Base-by-base conservation (phyloP, 177 flowering plant species). In the Vitis hybrid region DNA sequence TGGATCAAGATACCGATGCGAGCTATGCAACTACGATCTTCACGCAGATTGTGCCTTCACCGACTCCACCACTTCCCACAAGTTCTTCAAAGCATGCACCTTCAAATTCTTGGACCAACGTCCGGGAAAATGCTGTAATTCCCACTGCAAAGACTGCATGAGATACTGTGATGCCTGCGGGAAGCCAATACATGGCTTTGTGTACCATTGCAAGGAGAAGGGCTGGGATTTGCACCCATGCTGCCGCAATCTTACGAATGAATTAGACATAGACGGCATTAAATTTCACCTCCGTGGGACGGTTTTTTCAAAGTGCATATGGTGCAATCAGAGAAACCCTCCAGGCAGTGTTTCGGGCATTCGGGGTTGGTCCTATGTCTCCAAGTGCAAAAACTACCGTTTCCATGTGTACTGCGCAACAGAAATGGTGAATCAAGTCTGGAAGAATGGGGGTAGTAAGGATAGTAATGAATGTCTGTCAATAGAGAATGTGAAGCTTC, bases 141-240 rank as follows among this genome's bases (percentile, higher is more conserved):
- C 46, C 46, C 46, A 40, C 7, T 40, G 46, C 46, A 40, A 40
- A 40, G 8, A 64, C 11, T 13, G 21, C 11, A 27, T 27, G 2
- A 40, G 75, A 11, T 40, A 30, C 52, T 81, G 84, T 8, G 71
- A 77, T 19, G 82, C 72, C 0, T 79, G 79, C n/a, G 75, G 64
- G 6, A 27, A 70, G 14, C 64, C 49, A 4, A 6, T 72, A 1
- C 15, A 68, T 1, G 81, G 79, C 0, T 78, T 75, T 19, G 60
- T 60, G 10, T 79, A 74, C 52, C 78, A 76, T 14, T 78, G 75
- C 61, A 12, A 40, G 8, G 51, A 27, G 3, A 4, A 30, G 2
- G 71, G 62, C 2, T 54, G 24, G 27, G 81, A 81, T 51, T 65
- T 81, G 27, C 83, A 81, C 55, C 83, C 81, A 0, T 67, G 76